These are phyloP conservation scores for Cytidiella melzeri DNA, from an alignment of 768 basidiomycete genomes.

Conservation along the genomic window DNA sequence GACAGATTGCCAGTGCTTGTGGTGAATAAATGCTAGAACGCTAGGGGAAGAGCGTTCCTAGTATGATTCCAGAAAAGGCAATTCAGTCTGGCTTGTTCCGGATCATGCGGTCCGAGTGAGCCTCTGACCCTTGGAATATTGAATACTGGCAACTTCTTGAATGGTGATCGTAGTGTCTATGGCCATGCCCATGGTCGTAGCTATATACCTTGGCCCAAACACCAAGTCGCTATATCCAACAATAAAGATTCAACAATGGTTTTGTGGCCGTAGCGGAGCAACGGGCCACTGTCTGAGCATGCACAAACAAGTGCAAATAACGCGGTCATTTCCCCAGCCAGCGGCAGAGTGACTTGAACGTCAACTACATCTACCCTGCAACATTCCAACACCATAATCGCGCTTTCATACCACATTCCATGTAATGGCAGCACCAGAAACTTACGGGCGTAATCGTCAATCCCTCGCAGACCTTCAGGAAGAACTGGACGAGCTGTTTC, in stretches of 20 bases:
- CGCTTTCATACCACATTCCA: background rate
- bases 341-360: background rate
- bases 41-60: too few relatives aligned
- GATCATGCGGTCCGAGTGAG: too few relatives aligned
- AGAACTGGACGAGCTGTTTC: constrained; percentile 62
- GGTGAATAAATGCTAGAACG: too few relatives aligned
- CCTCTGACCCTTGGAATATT: too few relatives aligned
- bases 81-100: too few relatives aligned
- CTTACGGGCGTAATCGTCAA: constrained; percentile 57
- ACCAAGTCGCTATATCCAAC: too few relatives aligned
- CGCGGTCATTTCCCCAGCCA: background rate
- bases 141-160: too few relatives aligned
- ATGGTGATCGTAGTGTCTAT: too few relatives aligned
- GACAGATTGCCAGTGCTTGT: too few relatives aligned
- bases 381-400: background rate
- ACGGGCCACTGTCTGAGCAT: background rate
- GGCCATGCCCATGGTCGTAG: too few relatives aligned
- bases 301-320: constrained; percentile 5
- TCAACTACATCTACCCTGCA: background rate
- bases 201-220: too few relatives aligned
- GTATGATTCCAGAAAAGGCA: too few relatives aligned
- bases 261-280: background rate
- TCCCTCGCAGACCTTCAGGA: constrained; percentile 67
- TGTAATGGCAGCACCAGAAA: constrained; percentile 9
- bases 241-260: background rate